Percentiles rank a stretch among this genome's conserved stretches.
These are phyloP conservation scores for Phytophthora rubi DNA, from an alignment of 352 stramenopile species.

Conservation along the genomic window DNA sequence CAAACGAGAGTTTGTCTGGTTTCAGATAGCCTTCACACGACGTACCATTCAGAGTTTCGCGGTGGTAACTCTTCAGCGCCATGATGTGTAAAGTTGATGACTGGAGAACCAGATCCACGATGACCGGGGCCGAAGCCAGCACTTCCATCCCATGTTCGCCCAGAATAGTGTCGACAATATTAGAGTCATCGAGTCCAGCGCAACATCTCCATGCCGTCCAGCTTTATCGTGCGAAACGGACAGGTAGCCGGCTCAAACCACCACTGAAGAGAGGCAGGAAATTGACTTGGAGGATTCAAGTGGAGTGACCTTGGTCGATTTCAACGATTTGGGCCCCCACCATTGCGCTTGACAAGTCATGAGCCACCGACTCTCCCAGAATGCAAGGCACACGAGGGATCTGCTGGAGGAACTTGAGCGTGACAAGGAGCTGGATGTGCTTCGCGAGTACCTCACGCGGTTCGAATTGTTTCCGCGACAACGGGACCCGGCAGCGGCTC, in stretches of 20 bases:
- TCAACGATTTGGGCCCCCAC: neutral
- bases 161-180: slow-evolving; percentile 37
- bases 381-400: slow-evolving; percentile 81
- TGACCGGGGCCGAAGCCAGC: neutral
- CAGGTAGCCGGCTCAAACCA: neutral
- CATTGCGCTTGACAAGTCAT: slow-evolving; percentile 36
- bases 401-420: slow-evolving; percentile 86
- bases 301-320: slow-evolving; percentile 1
- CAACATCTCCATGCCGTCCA: neutral
- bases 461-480: slow-evolving; percentile 82
- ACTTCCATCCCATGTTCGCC: slow-evolving; percentile 20
- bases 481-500: slow-evolving; percentile 71
- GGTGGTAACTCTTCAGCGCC: slow-evolving; percentile 84
- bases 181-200: slow-evolving; percentile 16
- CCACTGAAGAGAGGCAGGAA: neutral
- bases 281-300: neutral
- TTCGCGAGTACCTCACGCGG: slow-evolving; percentile 84
- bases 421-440: slow-evolving; percentile 86
- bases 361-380: slow-evolving; percentile 85
- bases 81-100: slow-evolving; percentile 35
- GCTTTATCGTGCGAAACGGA: slow-evolving; percentile 34
- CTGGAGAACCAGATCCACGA: neutral
- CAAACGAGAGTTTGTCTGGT: neutral
- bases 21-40: neutral
- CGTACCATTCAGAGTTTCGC: slow-evolving; percentile 76